Evolutionary conservation across 257 asterid species (phyloP), one percentile per base, ranked within the genome.

Genomic region (Agastache rugosa): DNA sequence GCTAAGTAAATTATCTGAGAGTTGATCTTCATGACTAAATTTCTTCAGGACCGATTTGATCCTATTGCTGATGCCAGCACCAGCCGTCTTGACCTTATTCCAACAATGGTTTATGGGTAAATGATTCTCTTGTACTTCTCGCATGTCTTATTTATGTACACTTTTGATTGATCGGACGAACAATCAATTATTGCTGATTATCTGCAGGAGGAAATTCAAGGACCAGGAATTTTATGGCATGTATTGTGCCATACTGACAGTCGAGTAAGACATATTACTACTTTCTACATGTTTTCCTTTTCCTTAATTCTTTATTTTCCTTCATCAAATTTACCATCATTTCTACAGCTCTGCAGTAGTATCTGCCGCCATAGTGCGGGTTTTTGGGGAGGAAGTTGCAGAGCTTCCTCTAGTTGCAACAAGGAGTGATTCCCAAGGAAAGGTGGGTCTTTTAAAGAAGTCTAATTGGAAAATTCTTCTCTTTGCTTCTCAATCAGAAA

Each of bases 391-490:
- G 83, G 96, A 90, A 78, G 81, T 90, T 27, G 98, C 96, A 0
- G 97, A 94, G 83, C 89, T 91, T 47, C 98, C 98, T 16, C 76
- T 94, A 31, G 98, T 91, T 60, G 98, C 98, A 3, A 94, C 98
- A 3, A 69, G 80, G 68, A 74, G 73, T 16, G 80, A 76, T 44
- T 80, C 62, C 72, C 95, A 91, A 75, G 94, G 97, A 76, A 87
- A 85, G 95, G 97, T 90, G 27, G 29, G 79, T 19, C 56, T 37
- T 34, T 59, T 50, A n/a, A 23, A n/a, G 20, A 45, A 25, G 60
- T 31, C 39, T 37, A 45, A 29, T 22, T 59, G 20, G 73, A 58
- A 58, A 15, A 17, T 7, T n/a, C 11, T 8, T 72, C 14, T 44
- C n/a, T 34, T 74, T 69, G 4, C 47, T 35, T 16, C 20, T 41